Percentiles rank a stretch among this genome's conserved stretches.
phyloP scores from a whole-genome alignment of 2,329 filamentous ascomycete species.

The Dactylella cylindrospora region DNA sequence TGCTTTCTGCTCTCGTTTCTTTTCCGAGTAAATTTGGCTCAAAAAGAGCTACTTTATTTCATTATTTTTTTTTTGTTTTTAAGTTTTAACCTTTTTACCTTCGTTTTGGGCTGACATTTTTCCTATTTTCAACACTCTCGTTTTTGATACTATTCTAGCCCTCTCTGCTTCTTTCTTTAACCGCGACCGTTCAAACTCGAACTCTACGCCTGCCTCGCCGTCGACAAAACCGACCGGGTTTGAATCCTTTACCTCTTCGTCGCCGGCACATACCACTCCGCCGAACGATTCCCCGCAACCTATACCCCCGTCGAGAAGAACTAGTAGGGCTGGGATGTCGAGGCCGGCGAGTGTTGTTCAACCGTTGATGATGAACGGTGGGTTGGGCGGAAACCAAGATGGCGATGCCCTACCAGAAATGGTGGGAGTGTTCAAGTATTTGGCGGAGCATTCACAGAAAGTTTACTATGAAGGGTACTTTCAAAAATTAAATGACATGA shows the following conservation, averaged over 20 bases:
- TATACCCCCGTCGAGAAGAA: constrained; percentile 32
- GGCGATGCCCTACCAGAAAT: constrained; percentile 84
- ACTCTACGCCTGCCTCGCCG: constrained; percentile 25
- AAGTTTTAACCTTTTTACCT: constrained; percentile 11
- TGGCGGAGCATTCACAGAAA: constrained; percentile 95
- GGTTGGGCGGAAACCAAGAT: constrained; percentile 9
- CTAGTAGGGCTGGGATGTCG: constrained; percentile 56
- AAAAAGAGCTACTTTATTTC: no score
- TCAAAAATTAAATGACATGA: constrained; percentile 91
- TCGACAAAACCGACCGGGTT: constrained; percentile 24
- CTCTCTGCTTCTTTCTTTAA: constrained; percentile 41
- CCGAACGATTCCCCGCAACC: constrained; percentile 45
- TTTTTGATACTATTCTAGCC: constrained; percentile 16
- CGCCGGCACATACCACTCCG: constrained; percentile 45
- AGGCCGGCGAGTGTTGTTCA: constrained; percentile 84
- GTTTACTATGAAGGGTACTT: constrained; percentile 98
- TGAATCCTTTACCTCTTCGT: constrained; percentile 43
- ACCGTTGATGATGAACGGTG: constrained; percentile 58
- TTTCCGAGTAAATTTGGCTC: background rate
- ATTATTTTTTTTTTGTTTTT: constrained; percentile 8
- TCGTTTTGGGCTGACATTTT: constrained; percentile 7
- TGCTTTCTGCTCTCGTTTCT: constrained; percentile 3
- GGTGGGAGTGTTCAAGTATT: constrained; percentile 86
- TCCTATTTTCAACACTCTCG: constrained; percentile 1
- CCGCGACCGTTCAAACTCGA: constrained; percentile 48